phyloP scores from a whole-genome alignment of 352 stramenopile species.

The Phytophthora citricola region DNA sequence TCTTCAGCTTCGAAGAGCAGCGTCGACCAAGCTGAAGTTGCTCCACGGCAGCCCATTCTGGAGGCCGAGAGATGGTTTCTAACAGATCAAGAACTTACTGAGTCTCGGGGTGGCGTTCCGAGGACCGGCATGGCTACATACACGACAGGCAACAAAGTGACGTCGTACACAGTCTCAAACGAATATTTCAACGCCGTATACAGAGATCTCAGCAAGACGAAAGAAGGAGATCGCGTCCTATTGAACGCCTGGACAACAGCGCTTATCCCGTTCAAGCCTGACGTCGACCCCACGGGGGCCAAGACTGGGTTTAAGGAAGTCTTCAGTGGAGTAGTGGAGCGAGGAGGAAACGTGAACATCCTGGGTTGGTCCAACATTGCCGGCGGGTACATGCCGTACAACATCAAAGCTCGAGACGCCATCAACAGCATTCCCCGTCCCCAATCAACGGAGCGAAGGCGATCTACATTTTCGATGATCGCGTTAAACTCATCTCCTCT shows the following conservation, averaged over 20 bases:
- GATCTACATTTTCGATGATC: slow-evolving; percentile 58
- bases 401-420: slow-evolving; percentile 41
- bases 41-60: slow-evolving; percentile 44
- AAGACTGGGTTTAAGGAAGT: slow-evolving; percentile 44
- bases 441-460: slow-evolving; percentile 21
- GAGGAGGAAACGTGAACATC: slow-evolving; percentile 47
- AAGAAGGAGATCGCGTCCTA: slow-evolving; percentile 35
- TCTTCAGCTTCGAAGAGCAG: neutral
- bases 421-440: slow-evolving; percentile 40
- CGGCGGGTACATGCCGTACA: slow-evolving; percentile 33
- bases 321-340: slow-evolving; percentile 34
- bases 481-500: slow-evolving; percentile 38
- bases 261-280: slow-evolving; percentile 47
- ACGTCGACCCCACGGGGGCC: slow-evolving; percentile 16
- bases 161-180: slow-evolving; percentile 45
- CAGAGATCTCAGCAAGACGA: slow-evolving; percentile 40
- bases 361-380: slow-evolving; percentile 60
- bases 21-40: slow-evolving; percentile 14
- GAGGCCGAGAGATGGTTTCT: slow-evolving; percentile 63
- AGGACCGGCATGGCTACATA: slow-evolving; percentile 38
- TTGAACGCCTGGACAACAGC: slow-evolving; percentile 57
- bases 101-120: slow-evolving; percentile 45
- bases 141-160: slow-evolving; percentile 48
- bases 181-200: slow-evolving; percentile 56
- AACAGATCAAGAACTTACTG: slow-evolving; percentile 49